Conservation (phyloP, 2,329 filamentous ascomycete genomes). For the Neopestalotiopsis sp. region DNA sequence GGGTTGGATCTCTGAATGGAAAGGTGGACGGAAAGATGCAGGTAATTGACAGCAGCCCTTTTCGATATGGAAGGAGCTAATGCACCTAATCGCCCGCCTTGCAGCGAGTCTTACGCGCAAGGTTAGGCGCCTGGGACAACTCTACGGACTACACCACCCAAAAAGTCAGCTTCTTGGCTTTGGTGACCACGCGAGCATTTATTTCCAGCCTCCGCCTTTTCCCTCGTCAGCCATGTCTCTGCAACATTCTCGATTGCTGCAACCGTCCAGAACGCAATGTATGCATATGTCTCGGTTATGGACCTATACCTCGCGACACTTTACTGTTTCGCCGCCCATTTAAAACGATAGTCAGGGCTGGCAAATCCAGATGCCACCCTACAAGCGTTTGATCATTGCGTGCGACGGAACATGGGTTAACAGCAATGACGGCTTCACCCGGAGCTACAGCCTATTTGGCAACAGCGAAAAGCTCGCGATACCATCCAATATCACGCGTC, state of each 20-base stretch:
- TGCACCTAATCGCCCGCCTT: background rate
- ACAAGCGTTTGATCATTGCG: slow-evolving; percentile 9
- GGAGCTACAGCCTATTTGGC: background rate
- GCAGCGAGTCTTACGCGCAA: background rate
- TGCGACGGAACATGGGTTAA: slow-evolving; percentile 13
- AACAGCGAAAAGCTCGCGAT: slow-evolving; percentile 4
- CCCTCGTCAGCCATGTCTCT: background rate
- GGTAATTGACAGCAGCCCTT: too few species aligned
- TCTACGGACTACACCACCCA: too few species aligned
- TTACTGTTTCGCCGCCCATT: background rate
- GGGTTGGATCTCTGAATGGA: too few species aligned
- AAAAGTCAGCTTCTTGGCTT: too few species aligned
- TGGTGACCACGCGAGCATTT: too few species aligned
- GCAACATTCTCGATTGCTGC: background rate
- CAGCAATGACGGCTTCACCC: slow-evolving; percentile 3
- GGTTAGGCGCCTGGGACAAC: too few species aligned
- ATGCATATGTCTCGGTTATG: background rate
- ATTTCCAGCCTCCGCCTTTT: too few species aligned
- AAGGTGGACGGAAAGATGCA: too few species aligned
- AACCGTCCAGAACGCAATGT: background rate
- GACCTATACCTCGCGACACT: background rate
- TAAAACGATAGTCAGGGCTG: too few species aligned
- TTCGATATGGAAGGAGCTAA: background rate
- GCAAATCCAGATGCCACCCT: background rate
- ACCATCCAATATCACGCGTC: slow-evolving; percentile 4